A percentile compares a stretch with the other conserved stretches of the same genome.
Evolutionary conservation across 2,329 filamentous ascomycete genomes (phyloP).

Genomic region (Penicillium sp.): DNA sequence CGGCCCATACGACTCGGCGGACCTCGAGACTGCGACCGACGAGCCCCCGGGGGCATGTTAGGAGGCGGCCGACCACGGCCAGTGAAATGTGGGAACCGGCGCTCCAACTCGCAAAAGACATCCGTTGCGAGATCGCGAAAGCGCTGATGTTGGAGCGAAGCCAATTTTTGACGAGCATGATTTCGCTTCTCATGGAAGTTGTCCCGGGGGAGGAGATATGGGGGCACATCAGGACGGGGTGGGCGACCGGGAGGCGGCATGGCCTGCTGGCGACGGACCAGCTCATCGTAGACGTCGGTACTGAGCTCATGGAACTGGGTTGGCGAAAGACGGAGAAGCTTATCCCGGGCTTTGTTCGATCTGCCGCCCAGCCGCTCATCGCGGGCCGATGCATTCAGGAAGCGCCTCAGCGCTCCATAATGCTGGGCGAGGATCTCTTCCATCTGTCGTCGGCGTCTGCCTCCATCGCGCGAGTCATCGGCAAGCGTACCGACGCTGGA

Average conservation of each 20-base stretch:
- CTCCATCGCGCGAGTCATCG: slow-evolving; percentile 52
- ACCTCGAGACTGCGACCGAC: slow-evolving; percentile 41
- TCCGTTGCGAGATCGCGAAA: slow-evolving; percentile 92
- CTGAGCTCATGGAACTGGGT: slow-evolving; percentile 97
- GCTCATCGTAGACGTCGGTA: slow-evolving; percentile 94
- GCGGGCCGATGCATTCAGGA: slow-evolving; percentile 62
- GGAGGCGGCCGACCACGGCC: slow-evolving; percentile 63
- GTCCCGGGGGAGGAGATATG: slow-evolving; percentile 74
- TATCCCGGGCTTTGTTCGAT: slow-evolving; percentile 87
- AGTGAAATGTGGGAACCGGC: slow-evolving; percentile 77
- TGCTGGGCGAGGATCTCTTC: slow-evolving; percentile 73
- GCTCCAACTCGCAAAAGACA: slow-evolving; percentile 90
- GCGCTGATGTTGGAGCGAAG: slow-evolving; percentile 75
- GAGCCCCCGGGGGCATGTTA: slow-evolving; percentile 34
- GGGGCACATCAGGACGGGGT: slow-evolving; percentile 50
- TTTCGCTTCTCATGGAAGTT: slow-evolving; percentile 96
- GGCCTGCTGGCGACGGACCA: slow-evolving; percentile 74
- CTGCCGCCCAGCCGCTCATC: slow-evolving; percentile 69
- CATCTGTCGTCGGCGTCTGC: slow-evolving; percentile 52
- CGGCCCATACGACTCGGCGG: slow-evolving; percentile 31
- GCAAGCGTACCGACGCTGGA: slow-evolving; percentile 73
- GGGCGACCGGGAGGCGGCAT: slow-evolving; percentile 44
- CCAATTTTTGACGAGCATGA: slow-evolving; percentile 91
- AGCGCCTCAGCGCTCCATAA: slow-evolving; percentile 71
- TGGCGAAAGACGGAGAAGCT: slow-evolving; percentile 78